Base-by-base conservation (phyloP, 805 yeast species). In the Wickerhamomyces silvicola region DNA sequence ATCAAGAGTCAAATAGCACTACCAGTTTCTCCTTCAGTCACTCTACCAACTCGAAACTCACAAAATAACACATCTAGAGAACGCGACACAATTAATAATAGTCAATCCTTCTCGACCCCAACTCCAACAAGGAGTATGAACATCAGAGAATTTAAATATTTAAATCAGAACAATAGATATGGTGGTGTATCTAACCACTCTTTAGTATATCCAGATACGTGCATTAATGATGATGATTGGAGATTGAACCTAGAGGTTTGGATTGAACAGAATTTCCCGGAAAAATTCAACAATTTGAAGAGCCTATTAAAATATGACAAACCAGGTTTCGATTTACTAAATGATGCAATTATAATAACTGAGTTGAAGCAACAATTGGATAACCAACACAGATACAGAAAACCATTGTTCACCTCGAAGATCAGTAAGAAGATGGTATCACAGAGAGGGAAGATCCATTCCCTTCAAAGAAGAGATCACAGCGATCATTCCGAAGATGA, bases 221-320 rank as follows among this genome's bases (percentile, higher is more conserved):
- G 59, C 24, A 45, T 57, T 28, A 61, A 60, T 37, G 66, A 66
- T 38, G 57, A 57, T 18, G 66, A 61, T 40, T 68, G 73, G 73
- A 58, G 71, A 42, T 56, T 58, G 28, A 57, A 59, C 39, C 51
- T 64, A 33, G 61, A 59, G 24, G 42, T 53, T n/a, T 60, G 65
- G 54, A 48, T 67, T 23, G 61, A 63, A 31, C 62, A 57, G 39
- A 63, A 62, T 35, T 62, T 64, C 43, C 60, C 60, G 16, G 58
- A 58, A 38, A 53, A 54, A 20, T 60, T 61, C 43, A 56, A 53
- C 37, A 59, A 57, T 33, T 61, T 64, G 47, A 59, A 59, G 40
- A 59, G 54, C 27, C 54, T 56, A 27, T 51, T 68, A 32, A 45
- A 50, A 25, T 48, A 39, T 27, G 58, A 52, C 35, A 48, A 50